Conservation (phyloP, 1,139 yeast genomes). For the Kodamaea sp. region DNA sequence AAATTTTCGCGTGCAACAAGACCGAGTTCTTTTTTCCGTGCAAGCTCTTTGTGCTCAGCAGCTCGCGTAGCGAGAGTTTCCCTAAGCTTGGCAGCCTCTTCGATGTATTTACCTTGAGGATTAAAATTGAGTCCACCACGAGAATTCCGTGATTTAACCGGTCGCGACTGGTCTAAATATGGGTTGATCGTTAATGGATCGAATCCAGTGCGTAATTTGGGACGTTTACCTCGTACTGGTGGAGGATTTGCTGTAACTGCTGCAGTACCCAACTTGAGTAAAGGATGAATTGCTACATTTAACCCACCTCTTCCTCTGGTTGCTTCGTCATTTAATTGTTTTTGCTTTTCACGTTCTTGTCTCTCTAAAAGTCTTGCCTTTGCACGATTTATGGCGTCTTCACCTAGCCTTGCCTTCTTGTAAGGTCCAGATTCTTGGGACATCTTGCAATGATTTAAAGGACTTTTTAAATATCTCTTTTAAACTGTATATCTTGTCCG, state of each 20-base stretch:
- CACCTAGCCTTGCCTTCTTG: background rate
- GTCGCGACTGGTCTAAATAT: constrained; percentile 45
- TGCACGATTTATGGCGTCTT: constrained; percentile 16
- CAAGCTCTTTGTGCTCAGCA: constrained; percentile 12
- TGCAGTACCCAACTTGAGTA: constrained; percentile 29
- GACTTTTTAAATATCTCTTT: background rate
- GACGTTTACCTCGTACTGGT: constrained; percentile 2
- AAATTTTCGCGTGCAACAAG: constrained; percentile 43
- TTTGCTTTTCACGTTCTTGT: background rate
- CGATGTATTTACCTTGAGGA: constrained; percentile 58
- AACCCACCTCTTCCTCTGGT: constrained; percentile 34
- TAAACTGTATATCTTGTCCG: too few species aligned
- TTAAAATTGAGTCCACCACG: constrained; percentile 43
- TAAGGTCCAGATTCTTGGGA: background rate
- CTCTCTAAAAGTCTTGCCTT: constrained; percentile 12
- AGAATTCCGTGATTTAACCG: constrained; percentile 12
- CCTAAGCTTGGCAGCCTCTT: constrained; percentile 51
- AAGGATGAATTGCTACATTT: constrained; percentile 60
- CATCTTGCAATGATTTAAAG: background rate
- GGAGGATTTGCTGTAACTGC: constrained; percentile 1
- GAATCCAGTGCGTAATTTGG: constrained; percentile 32
- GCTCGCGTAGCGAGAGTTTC: constrained; percentile 13
- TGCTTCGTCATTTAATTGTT: constrained; percentile 1
- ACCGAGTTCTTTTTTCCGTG: constrained; percentile 35
- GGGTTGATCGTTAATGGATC: constrained; percentile 52